Evolutionary conservation across 495 filamentous ascomycete genomes (phyloP).

Genomic region (Daldinia childiae): DNA sequence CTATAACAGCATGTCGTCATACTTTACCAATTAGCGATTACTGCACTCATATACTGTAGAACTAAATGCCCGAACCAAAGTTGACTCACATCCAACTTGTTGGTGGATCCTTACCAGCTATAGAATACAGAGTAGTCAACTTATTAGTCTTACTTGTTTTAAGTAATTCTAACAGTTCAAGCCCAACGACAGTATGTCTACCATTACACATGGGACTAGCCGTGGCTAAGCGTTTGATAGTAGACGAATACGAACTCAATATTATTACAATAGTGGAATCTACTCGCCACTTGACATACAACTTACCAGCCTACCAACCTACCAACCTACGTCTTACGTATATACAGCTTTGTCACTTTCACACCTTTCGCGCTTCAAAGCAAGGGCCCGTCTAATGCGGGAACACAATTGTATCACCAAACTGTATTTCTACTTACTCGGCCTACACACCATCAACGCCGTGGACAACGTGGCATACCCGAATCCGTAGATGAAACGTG

Average conservation of each 20-base stretch:
- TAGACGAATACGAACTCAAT: constrained; percentile 7
- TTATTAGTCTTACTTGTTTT: constrained; percentile 10
- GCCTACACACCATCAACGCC: constrained; percentile 24
- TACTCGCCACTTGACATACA: constrained; percentile 22
- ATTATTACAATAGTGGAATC: background rate
- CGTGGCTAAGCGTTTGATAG: constrained; percentile 12
- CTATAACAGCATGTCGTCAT: constrained; percentile 36
- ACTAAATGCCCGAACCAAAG: constrained; percentile 22
- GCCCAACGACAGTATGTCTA: background rate
- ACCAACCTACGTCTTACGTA: background rate
- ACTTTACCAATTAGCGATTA: constrained; percentile 30
- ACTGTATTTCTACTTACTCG: constrained; percentile 12
- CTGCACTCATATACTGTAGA: constrained; percentile 6
- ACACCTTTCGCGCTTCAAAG: constrained; percentile 22
- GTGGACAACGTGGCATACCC: constrained; percentile 29
- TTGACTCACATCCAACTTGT: constrained; percentile 24
- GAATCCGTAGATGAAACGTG: constrained; percentile 23
- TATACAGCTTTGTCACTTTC: constrained; percentile 25
- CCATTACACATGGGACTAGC: background rate
- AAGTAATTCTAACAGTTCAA: background rate
- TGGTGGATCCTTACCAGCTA: constrained; percentile 28
- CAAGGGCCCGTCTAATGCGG: constrained; percentile 37
- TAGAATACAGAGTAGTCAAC: constrained; percentile 1
- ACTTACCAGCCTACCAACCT: constrained; percentile 11
- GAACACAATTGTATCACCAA: constrained; percentile 33